Percentiles rank a stretch among this genome's conserved stretches.
These are phyloP conservation scores for Fusarium fujikuroi DNA, from an alignment of 2,329 filamentous ascomycete genomes.

Conservation along the genomic window DNA sequence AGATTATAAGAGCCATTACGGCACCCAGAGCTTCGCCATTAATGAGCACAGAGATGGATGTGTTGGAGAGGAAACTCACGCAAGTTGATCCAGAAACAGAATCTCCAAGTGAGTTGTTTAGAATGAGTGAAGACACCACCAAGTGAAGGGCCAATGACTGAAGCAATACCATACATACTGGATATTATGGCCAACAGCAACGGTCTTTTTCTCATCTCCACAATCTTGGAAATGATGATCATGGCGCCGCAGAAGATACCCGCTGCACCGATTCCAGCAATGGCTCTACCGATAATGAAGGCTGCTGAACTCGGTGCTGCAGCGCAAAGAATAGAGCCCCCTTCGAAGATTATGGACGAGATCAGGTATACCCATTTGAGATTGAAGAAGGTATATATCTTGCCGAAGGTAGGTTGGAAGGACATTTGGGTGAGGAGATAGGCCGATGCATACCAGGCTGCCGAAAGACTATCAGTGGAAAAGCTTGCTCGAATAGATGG, in stretches of 20 bases:
- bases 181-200: conserved; percentile 25
- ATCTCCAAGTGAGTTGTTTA: conserved; percentile 34
- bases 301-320: conserved; percentile 47
- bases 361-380: conserved; percentile 47
- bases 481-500: accelerated
- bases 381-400: conserved; percentile 48
- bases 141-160: conserved; percentile 29
- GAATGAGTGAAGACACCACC: conserved; percentile 39
- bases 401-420: conserved; percentile 46
- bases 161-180: conserved; percentile 40
- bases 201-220: conserved; percentile 25
- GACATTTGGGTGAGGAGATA: conserved; percentile 44
- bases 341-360: conserved; percentile 41
- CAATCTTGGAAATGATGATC: conserved; percentile 23
- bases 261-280: conserved; percentile 49
- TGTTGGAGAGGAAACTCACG: conserved; percentile 3
- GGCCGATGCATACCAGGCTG: conserved; percentile 48
- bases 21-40: conserved; percentile 19
- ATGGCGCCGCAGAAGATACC: conserved; percentile 32
- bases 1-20: conserved; percentile 12
- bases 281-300: conserved; percentile 53
- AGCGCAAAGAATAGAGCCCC: conserved; percentile 44
- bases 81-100: conserved; percentile 41
- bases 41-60: no score
- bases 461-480: neutral